Conservation (phyloP, 352 stramenopile species). For the Phytophthora fragariae region DNA sequence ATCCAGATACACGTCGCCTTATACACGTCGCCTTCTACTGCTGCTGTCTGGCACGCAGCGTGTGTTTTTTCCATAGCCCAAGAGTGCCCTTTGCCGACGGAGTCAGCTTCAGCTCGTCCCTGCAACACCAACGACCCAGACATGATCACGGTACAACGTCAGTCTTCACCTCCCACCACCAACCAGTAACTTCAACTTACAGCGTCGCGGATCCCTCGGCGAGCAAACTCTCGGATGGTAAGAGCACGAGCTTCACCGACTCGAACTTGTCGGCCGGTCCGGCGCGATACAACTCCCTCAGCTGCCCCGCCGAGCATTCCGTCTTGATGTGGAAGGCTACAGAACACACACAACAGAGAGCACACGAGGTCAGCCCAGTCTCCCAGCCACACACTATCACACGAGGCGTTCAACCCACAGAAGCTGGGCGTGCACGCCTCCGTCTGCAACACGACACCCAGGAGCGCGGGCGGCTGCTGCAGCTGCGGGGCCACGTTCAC, state of each 20-base stretch:
- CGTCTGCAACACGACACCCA: slow-evolving; percentile 77
- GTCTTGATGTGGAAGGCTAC: slow-evolving; percentile 72
- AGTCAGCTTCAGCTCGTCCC: slow-evolving; percentile 48
- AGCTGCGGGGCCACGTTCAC: slow-evolving; percentile 63
- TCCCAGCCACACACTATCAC: neutral
- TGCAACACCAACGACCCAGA: slow-evolving; percentile 19
- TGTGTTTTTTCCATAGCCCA: slow-evolving; percentile 53
- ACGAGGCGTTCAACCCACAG: slow-evolving; percentile 42
- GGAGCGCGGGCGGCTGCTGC: slow-evolving; percentile 58
- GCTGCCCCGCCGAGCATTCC: slow-evolving; percentile 38
- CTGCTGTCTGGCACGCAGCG: slow-evolving; percentile 22
- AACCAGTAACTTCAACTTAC: slow-evolving; percentile 32
- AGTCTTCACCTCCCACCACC: neutral
- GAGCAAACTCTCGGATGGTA: slow-evolving; percentile 50
- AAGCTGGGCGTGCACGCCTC: slow-evolving; percentile 83
- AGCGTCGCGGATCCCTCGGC: slow-evolving; percentile 21
- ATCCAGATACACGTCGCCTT: neutral
- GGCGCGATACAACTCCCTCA: slow-evolving; percentile 50
- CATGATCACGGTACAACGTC: neutral
- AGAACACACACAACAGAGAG: neutral
- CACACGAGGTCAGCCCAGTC: neutral
- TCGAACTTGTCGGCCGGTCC: slow-evolving; percentile 68
- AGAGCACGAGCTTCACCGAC: slow-evolving; percentile 60
- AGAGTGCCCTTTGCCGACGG: slow-evolving; percentile 58
- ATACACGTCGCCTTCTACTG: too few relatives aligned